Evolutionary conservation across 495 filamentous ascomycete species (phyloP).

Genomic region (Penicillium bialowiezense): DNA sequence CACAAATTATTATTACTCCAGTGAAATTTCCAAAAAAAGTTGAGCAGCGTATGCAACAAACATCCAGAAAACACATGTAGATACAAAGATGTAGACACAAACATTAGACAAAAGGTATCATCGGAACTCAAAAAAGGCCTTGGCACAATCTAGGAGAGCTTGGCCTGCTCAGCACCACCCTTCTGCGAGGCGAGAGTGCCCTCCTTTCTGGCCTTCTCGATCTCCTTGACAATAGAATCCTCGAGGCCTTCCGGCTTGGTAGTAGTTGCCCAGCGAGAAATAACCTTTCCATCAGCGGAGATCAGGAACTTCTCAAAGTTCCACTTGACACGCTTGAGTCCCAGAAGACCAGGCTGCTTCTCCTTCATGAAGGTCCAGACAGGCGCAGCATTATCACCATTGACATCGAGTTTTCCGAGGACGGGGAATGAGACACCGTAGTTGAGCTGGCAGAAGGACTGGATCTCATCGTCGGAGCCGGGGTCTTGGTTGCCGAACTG

Average conservation of each 20-base stretch:
- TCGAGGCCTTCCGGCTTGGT: constrained; percentile 83
- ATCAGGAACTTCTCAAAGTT: constrained; percentile 98
- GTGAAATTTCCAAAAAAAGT: background rate
- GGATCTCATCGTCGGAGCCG: constrained; percentile 84
- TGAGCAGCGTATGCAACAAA: background rate
- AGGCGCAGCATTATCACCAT: constrained; percentile 77
- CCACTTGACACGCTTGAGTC: constrained; percentile 90
- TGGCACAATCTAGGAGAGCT: constrained; percentile 14
- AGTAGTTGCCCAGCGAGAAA: constrained; percentile 74
- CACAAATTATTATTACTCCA: background rate
- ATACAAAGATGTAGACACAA: constrained; percentile 9
- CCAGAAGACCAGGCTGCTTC: constrained; percentile 76
- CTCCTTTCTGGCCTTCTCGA: constrained; percentile 50
- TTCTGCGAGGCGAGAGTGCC: constrained; percentile 27
- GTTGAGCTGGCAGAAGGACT: constrained; percentile 88
- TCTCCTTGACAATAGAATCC: constrained; percentile 68
- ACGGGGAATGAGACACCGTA: constrained; percentile 95
- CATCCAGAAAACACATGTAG: background rate
- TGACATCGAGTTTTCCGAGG: constrained; percentile 88
- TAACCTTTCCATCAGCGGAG: constrained; percentile 79
- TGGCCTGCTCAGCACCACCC: constrained; percentile 14
- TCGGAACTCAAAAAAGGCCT: constrained; percentile 4
- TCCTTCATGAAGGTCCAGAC: constrained; percentile 87
- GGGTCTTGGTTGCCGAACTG: constrained; percentile 93
- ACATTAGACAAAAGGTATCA: constrained; percentile 9